A percentile compares a stretch with the other conserved stretches of the same genome.
Conservation (phyloP, 805 yeast genomes). For the Saturnispora mendoncae region DNA sequence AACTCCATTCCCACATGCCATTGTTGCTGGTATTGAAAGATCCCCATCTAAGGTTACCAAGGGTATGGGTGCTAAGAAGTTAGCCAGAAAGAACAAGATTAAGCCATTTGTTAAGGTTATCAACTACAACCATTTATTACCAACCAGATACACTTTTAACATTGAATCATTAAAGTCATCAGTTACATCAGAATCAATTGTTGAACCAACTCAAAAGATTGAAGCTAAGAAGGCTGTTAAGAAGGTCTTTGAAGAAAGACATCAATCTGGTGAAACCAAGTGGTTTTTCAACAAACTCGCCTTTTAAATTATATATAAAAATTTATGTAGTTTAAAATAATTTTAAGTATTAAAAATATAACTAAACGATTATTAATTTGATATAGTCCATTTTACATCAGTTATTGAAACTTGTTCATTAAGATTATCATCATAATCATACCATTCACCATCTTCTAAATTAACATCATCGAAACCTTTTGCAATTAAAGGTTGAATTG, state of each 20-base stretch:
- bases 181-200: conserved; percentile 87
- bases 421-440: conserved; percentile 85
- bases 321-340: conserved; percentile 1
- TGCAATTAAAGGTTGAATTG: conserved; percentile 48
- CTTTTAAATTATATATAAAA: conserved; percentile 22
- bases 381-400: conserved; percentile 64
- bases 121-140: conserved; percentile 99
- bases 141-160: conserved; percentile 98
- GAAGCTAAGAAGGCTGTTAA: conserved; percentile 98
- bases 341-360: too few species aligned
- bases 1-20: conserved; percentile 98
- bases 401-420: conserved; percentile 73
- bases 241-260: conserved; percentile 99
- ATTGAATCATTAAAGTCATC: conserved; percentile 90
- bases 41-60: conserved; percentile 95
- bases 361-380: conserved; percentile 13
- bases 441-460: conserved; percentile 80
- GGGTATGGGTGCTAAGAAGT: conserved; percentile 90
- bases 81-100: conserved; percentile 93
- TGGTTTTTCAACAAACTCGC: conserved; percentile 95
- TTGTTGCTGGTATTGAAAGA: conserved; percentile 99
- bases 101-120: conserved; percentile 98
- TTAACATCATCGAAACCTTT: conserved; percentile 35
- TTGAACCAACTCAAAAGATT: conserved; percentile 96
- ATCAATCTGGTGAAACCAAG: conserved; percentile 99